Evolutionary conservation across 2,329 filamentous ascomycete genomes (phyloP).

Genomic region (Endoconidiophora laricicola): DNA sequence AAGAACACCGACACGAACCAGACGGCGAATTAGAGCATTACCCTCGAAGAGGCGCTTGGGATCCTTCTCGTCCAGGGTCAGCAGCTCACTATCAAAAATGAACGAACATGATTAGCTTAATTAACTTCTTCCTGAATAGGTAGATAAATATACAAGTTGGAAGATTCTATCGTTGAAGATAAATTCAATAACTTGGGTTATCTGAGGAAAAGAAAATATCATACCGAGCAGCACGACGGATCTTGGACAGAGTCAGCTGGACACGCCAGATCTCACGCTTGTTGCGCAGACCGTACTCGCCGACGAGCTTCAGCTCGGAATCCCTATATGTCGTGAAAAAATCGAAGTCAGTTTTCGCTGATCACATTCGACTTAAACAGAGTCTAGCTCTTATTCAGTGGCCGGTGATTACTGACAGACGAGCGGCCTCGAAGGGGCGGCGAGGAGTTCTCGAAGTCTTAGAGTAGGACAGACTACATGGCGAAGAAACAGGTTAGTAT

Average conservation of each 20-base stretch:
- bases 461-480: slow-evolving; percentile 46
- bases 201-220: slow-evolving; percentile 12
- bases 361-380: slow-evolving; percentile 84
- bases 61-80: slow-evolving; percentile 99
- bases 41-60: slow-evolving; percentile 99
- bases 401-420: slow-evolving; percentile 93
- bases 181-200: too few relatives aligned
- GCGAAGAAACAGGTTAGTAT: slow-evolving; percentile 13
- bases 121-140: background rate
- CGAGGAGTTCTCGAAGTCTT: slow-evolving; percentile 99
- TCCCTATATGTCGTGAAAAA: slow-evolving; percentile 48
- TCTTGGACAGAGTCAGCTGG: slow-evolving; percentile 98
- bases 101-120: slow-evolving; percentile 7
- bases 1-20: slow-evolving; percentile 97
- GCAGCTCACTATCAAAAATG: slow-evolving; percentile 61
- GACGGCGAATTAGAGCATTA: slow-evolving; percentile 99
- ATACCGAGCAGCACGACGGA: slow-evolving; percentile 99
- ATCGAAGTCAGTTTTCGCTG: slow-evolving; percentile 43
- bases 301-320: slow-evolving; percentile 98
- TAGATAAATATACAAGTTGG: background rate
- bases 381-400: slow-evolving; percentile 98
- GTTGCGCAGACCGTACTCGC: slow-evolving; percentile 99
- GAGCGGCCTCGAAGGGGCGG: slow-evolving; percentile 98
- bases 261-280: slow-evolving; percentile 99
- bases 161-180: too few relatives aligned